A percentile compares a stretch with the other conserved stretches of the same genome.
These are phyloP conservation scores for Scleroderma bovista DNA, from an alignment of 768 basidiomycete species.

Conservation along the genomic window DNA sequence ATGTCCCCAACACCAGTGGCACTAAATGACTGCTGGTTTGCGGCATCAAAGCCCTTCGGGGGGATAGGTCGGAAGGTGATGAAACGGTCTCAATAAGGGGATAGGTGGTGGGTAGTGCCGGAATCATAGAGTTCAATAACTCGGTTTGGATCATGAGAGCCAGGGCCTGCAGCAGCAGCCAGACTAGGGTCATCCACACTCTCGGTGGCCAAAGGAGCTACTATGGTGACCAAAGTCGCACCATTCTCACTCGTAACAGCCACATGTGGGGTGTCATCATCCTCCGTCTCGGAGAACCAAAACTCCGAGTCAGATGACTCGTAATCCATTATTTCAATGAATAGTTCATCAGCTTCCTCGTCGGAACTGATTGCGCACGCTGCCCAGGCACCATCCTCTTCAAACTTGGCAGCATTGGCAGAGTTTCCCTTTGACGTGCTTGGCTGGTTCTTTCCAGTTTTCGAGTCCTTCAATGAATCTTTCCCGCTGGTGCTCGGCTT, in stretches of 20 bases:
- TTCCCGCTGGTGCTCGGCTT: slow-evolving; percentile 8
- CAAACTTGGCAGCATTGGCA: background rate
- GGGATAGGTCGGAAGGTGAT: background rate
- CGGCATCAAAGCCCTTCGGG: background rate
- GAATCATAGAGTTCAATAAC: slow-evolving; percentile 17
- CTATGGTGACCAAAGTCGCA: background rate
- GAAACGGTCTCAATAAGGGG: background rate
- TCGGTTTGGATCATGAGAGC: background rate
- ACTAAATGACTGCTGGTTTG: background rate
- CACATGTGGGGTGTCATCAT: background rate
- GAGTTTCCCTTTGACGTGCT: background rate
- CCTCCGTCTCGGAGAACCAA: background rate
- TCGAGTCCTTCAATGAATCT: background rate
- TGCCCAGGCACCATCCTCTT: background rate
- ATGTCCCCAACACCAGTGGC: background rate
- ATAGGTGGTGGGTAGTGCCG: background rate
- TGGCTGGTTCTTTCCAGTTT: too few relatives aligned
- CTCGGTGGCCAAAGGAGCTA: background rate
- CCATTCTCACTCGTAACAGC: background rate
- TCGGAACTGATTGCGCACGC: background rate
- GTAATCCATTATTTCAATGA: background rate
- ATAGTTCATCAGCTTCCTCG: background rate
- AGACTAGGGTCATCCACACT: background rate
- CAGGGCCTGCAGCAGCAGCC: background rate
- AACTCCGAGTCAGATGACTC: background rate